Evolutionary conservation across 768 basidiomycete species (phyloP).

Genomic region (Tulasnella sp.): DNA sequence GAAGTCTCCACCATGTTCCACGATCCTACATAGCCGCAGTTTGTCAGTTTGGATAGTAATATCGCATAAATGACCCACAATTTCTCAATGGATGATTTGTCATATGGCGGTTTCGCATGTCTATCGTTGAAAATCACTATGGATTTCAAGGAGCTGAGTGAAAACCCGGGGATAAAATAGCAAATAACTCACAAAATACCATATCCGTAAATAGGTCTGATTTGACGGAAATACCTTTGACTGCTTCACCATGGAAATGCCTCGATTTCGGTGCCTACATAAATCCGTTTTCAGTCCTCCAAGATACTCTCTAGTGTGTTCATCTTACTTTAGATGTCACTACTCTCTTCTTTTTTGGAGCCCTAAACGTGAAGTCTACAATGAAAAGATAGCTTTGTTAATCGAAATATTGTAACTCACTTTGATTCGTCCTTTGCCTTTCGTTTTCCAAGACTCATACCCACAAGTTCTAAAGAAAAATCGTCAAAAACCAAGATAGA

Average conservation of each 20-base stretch:
- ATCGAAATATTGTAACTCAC: background rate
- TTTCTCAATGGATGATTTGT: slow-evolving; percentile 18
- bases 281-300: background rate
- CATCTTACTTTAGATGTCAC: slow-evolving; percentile 41
- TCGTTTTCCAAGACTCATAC: slow-evolving; percentile 12
- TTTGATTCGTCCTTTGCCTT: slow-evolving; percentile 4
- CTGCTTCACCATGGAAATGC: slow-evolving; percentile 47
- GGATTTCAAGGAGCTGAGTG: too few species aligned
- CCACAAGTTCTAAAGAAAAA: slow-evolving; percentile 8
- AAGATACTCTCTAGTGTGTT: background rate
- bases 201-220: slow-evolving; percentile 57
- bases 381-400: too few species aligned
- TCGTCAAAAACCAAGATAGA: background rate
- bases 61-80: slow-evolving; percentile 6
- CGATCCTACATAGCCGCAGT: slow-evolving; percentile 37
- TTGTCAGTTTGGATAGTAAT: background rate
- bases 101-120: slow-evolving; percentile 13
- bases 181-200: slow-evolving; percentile 55
- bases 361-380: too few species aligned
- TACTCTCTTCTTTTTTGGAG: slow-evolving; percentile 50
- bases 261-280: slow-evolving; percentile 38
- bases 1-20: slow-evolving; percentile 52
- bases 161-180: too few species aligned
- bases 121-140: slow-evolving; percentile 8
- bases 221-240: slow-evolving; percentile 45